phyloP scores from a whole-genome alignment of 768 basidiomycete genomes.

The Amanita molliuscula region DNA sequence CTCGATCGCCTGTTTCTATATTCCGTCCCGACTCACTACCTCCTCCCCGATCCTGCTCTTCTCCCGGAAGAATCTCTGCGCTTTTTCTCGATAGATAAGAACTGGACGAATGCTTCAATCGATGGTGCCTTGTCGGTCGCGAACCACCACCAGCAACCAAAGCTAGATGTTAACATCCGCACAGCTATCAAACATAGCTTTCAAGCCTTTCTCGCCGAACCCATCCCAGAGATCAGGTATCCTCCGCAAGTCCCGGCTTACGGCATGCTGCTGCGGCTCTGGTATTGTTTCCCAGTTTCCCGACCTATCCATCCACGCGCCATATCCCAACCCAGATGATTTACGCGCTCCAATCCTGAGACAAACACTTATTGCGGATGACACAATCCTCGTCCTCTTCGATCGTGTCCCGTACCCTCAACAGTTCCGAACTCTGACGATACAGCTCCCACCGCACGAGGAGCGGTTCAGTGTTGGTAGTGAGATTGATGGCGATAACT shows the following conservation, averaged over 20 bases:
- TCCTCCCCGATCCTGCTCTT: constrained; percentile 2
- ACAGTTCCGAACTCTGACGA: neutral
- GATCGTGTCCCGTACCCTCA: neutral
- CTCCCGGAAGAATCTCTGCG: constrained; percentile 2
- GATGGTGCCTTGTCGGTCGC: neutral
- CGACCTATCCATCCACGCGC: constrained; percentile 1
- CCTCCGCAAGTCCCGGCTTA: neutral
- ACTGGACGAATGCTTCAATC: constrained; percentile 3
- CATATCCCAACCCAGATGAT: neutral
- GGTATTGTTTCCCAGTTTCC: constrained; percentile 1
- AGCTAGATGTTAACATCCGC: constrained; percentile 1
- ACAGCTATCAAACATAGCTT: neutral
- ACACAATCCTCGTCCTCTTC: neutral
- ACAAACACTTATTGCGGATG: neutral
- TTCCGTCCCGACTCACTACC: constrained; percentile 1
- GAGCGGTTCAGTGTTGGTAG: neutral
- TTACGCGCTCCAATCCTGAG: neutral
- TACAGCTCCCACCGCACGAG: neutral
- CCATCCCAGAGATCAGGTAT: neutral
- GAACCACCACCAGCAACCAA: constrained; percentile 1
- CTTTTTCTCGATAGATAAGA: constrained; percentile 2
- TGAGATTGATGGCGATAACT: neutral
- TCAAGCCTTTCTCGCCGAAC: neutral
- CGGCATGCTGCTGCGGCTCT: constrained; percentile 1
- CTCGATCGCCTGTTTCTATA: neutral